Conservation (phyloP, 1,139 yeast genomes). For the Kazachstania sp. region DNA sequence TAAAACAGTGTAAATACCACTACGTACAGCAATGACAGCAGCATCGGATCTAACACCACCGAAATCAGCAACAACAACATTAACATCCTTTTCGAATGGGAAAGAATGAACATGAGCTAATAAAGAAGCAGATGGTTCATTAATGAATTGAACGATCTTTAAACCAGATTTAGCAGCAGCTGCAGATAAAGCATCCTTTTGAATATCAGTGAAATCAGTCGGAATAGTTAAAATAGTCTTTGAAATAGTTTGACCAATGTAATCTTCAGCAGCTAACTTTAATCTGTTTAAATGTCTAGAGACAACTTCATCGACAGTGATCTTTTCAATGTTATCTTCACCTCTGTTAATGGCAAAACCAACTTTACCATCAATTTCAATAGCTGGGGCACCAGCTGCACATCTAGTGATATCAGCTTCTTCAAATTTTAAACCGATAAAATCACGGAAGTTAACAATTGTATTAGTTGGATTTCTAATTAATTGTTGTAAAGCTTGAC, state of each 20-base stretch:
- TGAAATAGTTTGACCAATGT: constrained; percentile 70
- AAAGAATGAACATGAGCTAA: constrained; percentile 56
- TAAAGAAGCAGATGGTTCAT: constrained; percentile 90
- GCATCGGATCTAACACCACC: constrained; percentile 97
- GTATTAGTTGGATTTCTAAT: constrained; percentile 86
- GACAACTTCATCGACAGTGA: constrained; percentile 69
- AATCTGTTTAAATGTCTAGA: constrained; percentile 78
- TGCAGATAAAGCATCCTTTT: constrained; percentile 54
- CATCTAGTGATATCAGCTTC: constrained; percentile 45
- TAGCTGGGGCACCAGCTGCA: constrained; percentile 48
- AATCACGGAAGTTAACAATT: constrained; percentile 87
- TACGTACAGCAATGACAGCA: constrained; percentile 82
- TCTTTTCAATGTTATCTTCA: constrained; percentile 38
- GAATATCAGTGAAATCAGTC: constrained; percentile 71
- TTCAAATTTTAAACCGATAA: constrained; percentile 64
- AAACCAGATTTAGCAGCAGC: constrained; percentile 68
- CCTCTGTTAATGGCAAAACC: constrained; percentile 51
- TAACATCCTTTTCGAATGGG: constrained; percentile 55
- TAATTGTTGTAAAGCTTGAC: constrained; percentile 88
- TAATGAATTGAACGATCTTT: constrained; percentile 75
- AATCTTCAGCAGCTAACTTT: constrained; percentile 86
- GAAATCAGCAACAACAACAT: constrained; percentile 88
- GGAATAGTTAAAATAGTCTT: constrained; percentile 89
- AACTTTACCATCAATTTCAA: constrained; percentile 59
- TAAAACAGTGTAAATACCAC: constrained; percentile 77